Evolutionary conservation across 78 protist genomes (phyloP).

Genomic region (Bigelowiella natans): DNA sequence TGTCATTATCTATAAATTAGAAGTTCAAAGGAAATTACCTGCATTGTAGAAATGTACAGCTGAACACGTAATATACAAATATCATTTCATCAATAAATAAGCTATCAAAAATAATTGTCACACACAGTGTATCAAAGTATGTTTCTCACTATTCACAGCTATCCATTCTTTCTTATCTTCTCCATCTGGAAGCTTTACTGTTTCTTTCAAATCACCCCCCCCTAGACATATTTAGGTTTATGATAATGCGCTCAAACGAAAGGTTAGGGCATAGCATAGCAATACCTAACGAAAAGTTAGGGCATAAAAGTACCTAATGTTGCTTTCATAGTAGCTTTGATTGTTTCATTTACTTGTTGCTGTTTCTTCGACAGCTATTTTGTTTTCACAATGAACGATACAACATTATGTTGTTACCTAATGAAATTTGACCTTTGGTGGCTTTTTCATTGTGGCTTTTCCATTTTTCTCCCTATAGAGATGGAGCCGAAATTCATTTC

Average conservation of each 20-base stretch:
- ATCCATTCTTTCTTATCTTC: constrained; percentile 13
- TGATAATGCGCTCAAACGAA: too few relatives aligned
- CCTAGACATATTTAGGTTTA: not conserved
- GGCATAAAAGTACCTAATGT: not conserved
- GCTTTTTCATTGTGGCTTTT: not conserved
- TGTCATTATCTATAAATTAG: too few relatives aligned
- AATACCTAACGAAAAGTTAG: too few relatives aligned
- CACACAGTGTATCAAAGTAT: too few relatives aligned
- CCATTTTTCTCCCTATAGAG: not conserved
- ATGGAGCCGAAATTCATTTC: too few relatives aligned
- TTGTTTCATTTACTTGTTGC: not conserved
- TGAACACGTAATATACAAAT: too few relatives aligned
- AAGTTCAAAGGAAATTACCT: too few relatives aligned
- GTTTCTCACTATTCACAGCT: not conserved
- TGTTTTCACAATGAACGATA: too few relatives aligned
- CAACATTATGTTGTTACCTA: too few relatives aligned
- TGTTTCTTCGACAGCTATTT: not conserved
- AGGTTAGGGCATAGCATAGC: too few relatives aligned
- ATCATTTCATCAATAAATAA: not conserved
- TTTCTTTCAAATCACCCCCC: constrained; percentile 7
- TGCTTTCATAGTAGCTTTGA: not conserved
- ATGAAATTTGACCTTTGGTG: too few relatives aligned
- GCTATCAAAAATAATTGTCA: too few relatives aligned
- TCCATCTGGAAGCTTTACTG: constrained; percentile 5
- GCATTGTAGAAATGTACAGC: not conserved